phyloP scores from a whole-genome alignment of 148 eudicot genomes.

The Heliosperma pusillum region DNA sequence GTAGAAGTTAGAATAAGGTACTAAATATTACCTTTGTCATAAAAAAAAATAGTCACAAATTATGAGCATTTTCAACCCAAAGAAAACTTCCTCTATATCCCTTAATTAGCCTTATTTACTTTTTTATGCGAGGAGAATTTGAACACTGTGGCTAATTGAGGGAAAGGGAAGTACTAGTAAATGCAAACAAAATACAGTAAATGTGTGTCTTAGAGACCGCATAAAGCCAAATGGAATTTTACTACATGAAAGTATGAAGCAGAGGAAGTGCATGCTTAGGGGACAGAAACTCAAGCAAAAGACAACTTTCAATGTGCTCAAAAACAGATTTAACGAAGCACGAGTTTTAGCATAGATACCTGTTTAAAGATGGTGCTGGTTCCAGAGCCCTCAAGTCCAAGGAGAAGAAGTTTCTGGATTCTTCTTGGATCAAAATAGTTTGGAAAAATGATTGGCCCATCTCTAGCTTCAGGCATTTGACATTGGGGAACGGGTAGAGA shows the following conservation, averaged over 20 bases:
- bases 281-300: not conserved
- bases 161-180: too few species aligned
- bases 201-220: not conserved
- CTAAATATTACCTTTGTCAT: too few species aligned
- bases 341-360: constrained; percentile 38
- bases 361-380: constrained; percentile 98
- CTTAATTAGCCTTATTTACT: too few species aligned
- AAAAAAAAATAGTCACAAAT: too few species aligned
- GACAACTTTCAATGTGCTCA: not conserved
- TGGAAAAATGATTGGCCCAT: constrained; percentile 76
- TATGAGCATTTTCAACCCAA: too few species aligned
- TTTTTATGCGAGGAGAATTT: too few species aligned
- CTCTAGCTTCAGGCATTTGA: constrained; percentile 61
- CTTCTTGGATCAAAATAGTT: constrained; percentile 69
- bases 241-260: not conserved
- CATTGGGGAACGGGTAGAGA: constrained; percentile 91
- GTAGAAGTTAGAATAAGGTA: too few species aligned
- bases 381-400: constrained; percentile 87
- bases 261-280: not conserved
- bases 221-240: not conserved
- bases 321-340: constrained; percentile 7
- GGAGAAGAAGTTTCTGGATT: constrained; percentile 73
- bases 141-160: too few species aligned
- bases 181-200: too few species aligned
- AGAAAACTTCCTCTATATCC: too few species aligned